Evolutionary conservation across 1,284 basidiomycete genomes (phyloP).

Genomic region (Lentinus polychrous): DNA sequence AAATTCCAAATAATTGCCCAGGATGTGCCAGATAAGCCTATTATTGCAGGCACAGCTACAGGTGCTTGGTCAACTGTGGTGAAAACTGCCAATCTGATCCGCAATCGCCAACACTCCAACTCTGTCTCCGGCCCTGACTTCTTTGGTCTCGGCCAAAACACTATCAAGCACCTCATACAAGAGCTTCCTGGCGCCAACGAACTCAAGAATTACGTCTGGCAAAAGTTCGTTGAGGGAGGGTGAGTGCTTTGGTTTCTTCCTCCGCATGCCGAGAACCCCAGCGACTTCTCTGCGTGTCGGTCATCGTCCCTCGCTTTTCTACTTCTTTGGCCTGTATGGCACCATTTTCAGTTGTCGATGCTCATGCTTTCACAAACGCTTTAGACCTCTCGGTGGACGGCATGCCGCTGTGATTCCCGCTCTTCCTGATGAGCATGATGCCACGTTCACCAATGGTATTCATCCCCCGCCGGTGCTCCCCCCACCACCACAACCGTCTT

Average conservation of each 20-base stretch:
- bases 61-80: slow-evolving; percentile 79
- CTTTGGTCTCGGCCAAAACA: slow-evolving; percentile 76
- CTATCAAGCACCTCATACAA: slow-evolving; percentile 80
- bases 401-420: slow-evolving; percentile 75
- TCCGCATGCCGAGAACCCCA: slow-evolving; percentile 1
- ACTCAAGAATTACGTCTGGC: slow-evolving; percentile 74
- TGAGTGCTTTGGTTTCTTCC: slow-evolving; percentile 32
- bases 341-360: not conserved
- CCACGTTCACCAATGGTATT: slow-evolving; percentile 11
- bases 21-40: slow-evolving; percentile 57
- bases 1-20: slow-evolving; percentile 74
- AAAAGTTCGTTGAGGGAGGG: slow-evolving; percentile 76
- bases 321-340: not conserved
- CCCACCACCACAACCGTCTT: not conserved
- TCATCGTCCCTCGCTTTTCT: not conserved
- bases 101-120: slow-evolving; percentile 73
- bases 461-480: slow-evolving; percentile 5
- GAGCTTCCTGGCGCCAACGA: slow-evolving; percentile 64
- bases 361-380: slow-evolving; percentile 8
- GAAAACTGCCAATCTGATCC: slow-evolving; percentile 68
- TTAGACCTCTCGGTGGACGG: slow-evolving; percentile 64
- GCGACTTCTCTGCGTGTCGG: not conserved
- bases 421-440: slow-evolving; percentile 61
- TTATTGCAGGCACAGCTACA: slow-evolving; percentile 76
- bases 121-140: slow-evolving; percentile 81